Conservation (phyloP, 2,329 filamentous ascomycete genomes). For the Dryadomyces sulphureus region DNA sequence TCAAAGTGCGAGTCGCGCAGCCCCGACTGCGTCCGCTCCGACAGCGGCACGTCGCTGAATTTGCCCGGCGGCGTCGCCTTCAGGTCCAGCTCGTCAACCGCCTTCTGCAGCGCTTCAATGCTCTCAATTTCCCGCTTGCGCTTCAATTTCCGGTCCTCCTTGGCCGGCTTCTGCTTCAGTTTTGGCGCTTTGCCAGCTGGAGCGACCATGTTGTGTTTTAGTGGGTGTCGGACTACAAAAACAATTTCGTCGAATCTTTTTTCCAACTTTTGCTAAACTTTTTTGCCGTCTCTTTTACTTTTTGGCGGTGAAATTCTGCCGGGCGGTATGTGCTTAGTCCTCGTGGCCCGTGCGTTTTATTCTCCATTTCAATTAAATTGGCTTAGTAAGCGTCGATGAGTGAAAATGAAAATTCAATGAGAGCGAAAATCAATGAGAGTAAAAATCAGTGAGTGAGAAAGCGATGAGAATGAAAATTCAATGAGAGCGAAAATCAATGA, state of each 20-base stretch:
- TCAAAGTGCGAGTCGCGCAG: slow-evolving; percentile 81
- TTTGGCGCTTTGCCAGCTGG: slow-evolving; percentile 2
- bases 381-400: no score
- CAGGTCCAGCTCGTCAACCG: slow-evolving; percentile 27
- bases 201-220: slow-evolving; percentile 4
- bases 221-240: background rate
- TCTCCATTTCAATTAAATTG: no score
- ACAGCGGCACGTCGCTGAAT: slow-evolving; percentile 79
- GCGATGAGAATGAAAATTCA: no score
- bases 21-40: slow-evolving; percentile 61
- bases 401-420: no score
- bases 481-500: no score
- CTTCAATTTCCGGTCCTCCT: slow-evolving; percentile 14
- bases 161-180: background rate
- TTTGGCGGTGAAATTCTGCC: slow-evolving; percentile 7
- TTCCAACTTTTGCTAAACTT: background rate
- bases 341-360: no score
- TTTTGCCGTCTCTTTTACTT: background rate
- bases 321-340: background rate
- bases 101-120: slow-evolving; percentile 13
- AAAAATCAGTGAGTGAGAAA: no score
- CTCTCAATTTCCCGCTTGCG: slow-evolving; percentile 14
- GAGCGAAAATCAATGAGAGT: no score
- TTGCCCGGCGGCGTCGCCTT: slow-evolving; percentile 42
- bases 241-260: background rate